Conservation (phyloP, 2,329 filamentous ascomycete genomes). For the Clonostachys solani region DNA sequence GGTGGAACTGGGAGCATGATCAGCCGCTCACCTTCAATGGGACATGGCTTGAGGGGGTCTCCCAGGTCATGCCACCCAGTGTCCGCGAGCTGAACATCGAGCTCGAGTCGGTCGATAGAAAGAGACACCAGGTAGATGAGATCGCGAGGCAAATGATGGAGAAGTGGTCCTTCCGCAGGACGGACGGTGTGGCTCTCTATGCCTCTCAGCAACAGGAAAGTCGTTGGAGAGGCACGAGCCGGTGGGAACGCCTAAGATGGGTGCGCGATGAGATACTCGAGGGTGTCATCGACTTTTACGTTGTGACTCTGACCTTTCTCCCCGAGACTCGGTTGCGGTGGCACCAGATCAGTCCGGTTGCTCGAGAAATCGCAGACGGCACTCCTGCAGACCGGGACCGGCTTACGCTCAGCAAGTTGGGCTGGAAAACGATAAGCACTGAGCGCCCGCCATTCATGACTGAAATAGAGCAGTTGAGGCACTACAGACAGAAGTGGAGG, state of each 20-base stretch:
- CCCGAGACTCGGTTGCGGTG: no score
- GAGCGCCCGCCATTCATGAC: no score
- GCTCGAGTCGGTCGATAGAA: constrained; percentile 40
- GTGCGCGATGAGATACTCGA: constrained; percentile 28
- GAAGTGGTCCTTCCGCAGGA: constrained; percentile 25
- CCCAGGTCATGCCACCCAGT: constrained; percentile 16
- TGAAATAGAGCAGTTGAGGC: no score
- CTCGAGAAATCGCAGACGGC: not conserved
- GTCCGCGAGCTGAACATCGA: constrained; percentile 35
- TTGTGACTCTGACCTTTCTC: no score
- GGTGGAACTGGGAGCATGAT: constrained; percentile 38
- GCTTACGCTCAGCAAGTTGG: no score
- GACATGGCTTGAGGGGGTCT: constrained; percentile 24
- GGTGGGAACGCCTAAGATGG: constrained; percentile 30
- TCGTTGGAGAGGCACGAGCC: constrained; percentile 38
- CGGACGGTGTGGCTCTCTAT: not conserved
- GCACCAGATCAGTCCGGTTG: not conserved
- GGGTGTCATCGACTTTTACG: no score
- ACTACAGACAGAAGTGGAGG: no score
- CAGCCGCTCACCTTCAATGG: constrained; percentile 24
- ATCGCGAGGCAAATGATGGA: constrained; percentile 31
- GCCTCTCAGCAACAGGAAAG: not conserved
- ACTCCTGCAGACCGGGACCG: no score
- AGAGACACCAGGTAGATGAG: constrained; percentile 35
- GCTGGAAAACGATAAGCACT: no score